A percentile compares a stretch with the other conserved stretches of the same genome.
Evolutionary conservation across 331 rosid species (phyloP).

Genomic region (Erythrophleum ivorense): DNA sequence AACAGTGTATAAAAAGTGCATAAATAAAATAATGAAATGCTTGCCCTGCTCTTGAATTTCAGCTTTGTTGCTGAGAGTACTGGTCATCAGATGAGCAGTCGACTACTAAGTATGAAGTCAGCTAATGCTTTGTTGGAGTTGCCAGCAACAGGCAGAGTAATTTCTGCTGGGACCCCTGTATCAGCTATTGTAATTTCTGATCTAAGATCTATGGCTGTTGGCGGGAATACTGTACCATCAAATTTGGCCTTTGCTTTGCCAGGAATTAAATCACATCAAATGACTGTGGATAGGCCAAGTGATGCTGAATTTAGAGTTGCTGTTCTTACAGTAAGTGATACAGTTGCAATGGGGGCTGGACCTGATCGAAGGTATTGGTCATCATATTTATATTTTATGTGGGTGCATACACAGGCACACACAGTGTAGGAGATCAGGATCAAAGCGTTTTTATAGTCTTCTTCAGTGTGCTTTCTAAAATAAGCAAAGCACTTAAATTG

Average conservation of each 20-base stretch:
- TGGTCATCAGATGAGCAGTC: conserved; percentile 90
- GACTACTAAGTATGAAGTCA: conserved; percentile 80
- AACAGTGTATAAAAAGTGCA: not conserved
- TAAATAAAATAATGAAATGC: not conserved
- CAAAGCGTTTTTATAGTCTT: conserved; percentile 3
- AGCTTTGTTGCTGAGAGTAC: conserved; percentile 93
- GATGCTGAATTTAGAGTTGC: conserved; percentile 64
- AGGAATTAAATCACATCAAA: conserved; percentile 42
- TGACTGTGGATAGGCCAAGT: conserved; percentile 41
- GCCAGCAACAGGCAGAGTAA: conserved; percentile 63
- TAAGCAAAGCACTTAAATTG: not conserved
- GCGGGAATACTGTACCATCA: conserved; percentile 39
- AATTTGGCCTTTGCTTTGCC: conserved; percentile 39
- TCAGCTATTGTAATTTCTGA: conserved; percentile 75
- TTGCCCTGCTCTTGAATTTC: conserved; percentile 41
- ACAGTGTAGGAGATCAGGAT: conserved; percentile 15
- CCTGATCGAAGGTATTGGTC: conserved; percentile 85
- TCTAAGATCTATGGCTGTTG: conserved; percentile 37
- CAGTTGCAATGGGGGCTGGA: conserved; percentile 87
- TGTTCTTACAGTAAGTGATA: conserved; percentile 92
- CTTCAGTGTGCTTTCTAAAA: conserved; percentile 24
- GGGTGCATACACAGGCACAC: conserved; percentile 7
- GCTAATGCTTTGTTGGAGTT: conserved; percentile 92
- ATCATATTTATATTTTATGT: conserved; percentile 33
- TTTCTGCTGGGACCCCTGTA: conserved; percentile 61